Evolutionary conservation across 106 monocot genomes (phyloP), one percentile per base, ranked within the genome.

Genomic region (Chionographis japonica): DNA sequence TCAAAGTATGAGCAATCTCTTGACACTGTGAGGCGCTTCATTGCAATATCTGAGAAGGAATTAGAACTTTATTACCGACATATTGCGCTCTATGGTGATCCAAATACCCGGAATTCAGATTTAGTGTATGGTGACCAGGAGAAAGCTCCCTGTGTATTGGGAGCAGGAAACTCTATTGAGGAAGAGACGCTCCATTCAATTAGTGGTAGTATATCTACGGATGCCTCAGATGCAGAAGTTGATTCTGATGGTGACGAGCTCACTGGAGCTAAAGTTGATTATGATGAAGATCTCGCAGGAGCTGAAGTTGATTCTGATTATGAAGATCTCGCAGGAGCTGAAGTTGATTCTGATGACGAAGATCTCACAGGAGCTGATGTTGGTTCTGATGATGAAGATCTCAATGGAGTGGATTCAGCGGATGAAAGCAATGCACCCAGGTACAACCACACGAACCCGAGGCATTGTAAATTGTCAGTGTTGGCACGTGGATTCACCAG

Each of bases 1-100:
- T 98, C 97, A 9, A 98, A 98, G 71, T 98, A 98, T 57, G 97
- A 98, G 72, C 92, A 98, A 63, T 98, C 97, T 35, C 83, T 98
- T 39, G 92, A 92, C 64, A 93, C 84, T 19, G 97, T 98, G n/a
- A 83, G 90, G 80, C 78, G 80, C 3, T 98, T 93, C 61, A 98
- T 98, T 70, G 85, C 83, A 56, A 73, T 90, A 65, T 77, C 92
- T 37, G 92, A 98, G 77, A 98, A 98, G 76, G 92, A 98, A 65
- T 73, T 98, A 37, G 92, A 98, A 56, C 82, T 98, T 71, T 98
- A 93, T 75, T 78, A 87, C 69, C 79, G 81, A 58, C 97, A 98
- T 71, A 54, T 98, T 56, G 84, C 97, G 55, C 85, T 98, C 52
- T 98, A 93, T 85, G 86, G 89, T 61, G 80, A 92, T 52, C 86